Base-by-base conservation (phyloP, 495 filamentous ascomycete genomes). In the Neurospora terricola region DNA sequence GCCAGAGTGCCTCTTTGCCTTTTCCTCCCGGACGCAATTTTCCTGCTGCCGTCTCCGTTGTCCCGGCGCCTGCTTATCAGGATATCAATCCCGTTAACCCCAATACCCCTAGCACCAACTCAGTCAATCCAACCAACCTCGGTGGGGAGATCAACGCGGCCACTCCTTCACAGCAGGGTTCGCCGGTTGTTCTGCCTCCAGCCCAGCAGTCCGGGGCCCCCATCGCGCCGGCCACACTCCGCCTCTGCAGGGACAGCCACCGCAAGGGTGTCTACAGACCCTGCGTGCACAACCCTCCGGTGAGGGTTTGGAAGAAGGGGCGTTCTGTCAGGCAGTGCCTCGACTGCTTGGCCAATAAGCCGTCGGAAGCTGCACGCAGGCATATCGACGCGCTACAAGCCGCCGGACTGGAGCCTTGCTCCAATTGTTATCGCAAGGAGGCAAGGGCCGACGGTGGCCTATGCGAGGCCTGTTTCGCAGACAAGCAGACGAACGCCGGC, bases 401-500 rank as follows among this genome's bases (percentile, higher is more conserved):
- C 3, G 43, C 43, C 0, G 43, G 43, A 4, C 1, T 23, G 10
- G 45, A 54, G 9, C n/a, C 21, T 2, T 27, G 21, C 8, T 54
- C 45, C 4, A 54, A 23, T 4, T 54, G 45, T 3, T 27, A 54
- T 4, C 21, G 45, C 4, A 21, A 27, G 21, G 10, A 27, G 0
- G 21, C 45, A 0, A 21, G 45, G 5, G 10, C 4, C 6, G 0
- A 12, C 2, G 45, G 45, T 9, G 45, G n/a, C 21, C 3, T 54
- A 0, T 54, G 45, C 10, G 18, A 54, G 9, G n/a, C 7, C 9
- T 54, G 45, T 21, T 54, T n/a, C 3, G 1, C 0, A 1, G n/a
- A 54, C 4, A 54, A 54, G n/a, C n/a, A 27, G 4, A 3, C 1
- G 0, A 54, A 54, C 0, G 21, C 45, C 4, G 10, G 0, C 0